Base-by-base conservation (phyloP, 208 protist species). In the Hexamita inflata region DNA sequence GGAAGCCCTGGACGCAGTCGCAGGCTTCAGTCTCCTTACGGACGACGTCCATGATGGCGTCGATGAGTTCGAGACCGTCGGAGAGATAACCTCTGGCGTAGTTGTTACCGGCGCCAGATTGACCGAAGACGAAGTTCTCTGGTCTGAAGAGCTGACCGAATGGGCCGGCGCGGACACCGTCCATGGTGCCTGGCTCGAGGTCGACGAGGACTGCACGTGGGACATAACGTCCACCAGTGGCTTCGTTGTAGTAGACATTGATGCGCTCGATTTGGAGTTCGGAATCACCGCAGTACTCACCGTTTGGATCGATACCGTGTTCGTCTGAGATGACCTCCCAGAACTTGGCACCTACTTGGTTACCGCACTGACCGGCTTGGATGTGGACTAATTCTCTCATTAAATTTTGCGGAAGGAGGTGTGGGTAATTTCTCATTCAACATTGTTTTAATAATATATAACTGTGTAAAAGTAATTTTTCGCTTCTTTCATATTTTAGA, bases 221-320 rank as follows among this genome's bases (percentile, higher is more conserved):
- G 75, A 99, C 90, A 85, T 98, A 99, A 79, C 98, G 93, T 68
- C 98, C 91, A 80, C 98, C 94, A 79, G 98, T 95, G 28, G 94
- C 94, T 82, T 98, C 93, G 81, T 98, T 98, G 84, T 99, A 99
- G 79, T 98, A 99, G 15, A 99, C 95, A 82, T 99, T 95, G 79
- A 98, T 99, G 62, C 96, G 83, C 76, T 99, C 96, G 24, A 77
- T n/a, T n/a, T n/a, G n/a, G n/a, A n/a, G n/a, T n/a, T n/a, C n/a
- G n/a, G n/a, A n/a, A n/a, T n/a, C n/a, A n/a, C n/a, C n/a, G n/a
- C n/a, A n/a, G n/a, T n/a, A n/a, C n/a, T n/a, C n/a, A n/a, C 84
- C 84, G 49, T 84, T 77, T 19, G 70, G 4, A 83, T 0, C 82
- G 62, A 99, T 98, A 75, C 94, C 96, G 82, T 99, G 96, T 85